Evolutionary conservation across 2,329 filamentous ascomycete genomes (phyloP).

Genomic region (Amauroascus niger): DNA sequence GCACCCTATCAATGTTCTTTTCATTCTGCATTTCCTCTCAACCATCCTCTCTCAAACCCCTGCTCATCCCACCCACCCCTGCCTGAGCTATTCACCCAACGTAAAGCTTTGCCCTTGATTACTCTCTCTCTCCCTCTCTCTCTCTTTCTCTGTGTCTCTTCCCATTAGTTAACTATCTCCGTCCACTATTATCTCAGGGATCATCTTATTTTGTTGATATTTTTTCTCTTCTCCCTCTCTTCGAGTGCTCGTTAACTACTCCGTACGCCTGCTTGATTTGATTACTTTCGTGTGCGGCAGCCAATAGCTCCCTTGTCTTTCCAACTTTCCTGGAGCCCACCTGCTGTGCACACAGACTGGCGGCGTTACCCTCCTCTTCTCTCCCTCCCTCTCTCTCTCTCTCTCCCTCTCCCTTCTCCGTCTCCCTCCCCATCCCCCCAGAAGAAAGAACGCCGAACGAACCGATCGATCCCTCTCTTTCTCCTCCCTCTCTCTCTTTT

Average conservation of each 20-base stretch:
- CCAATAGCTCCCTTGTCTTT: conserved; percentile 3
- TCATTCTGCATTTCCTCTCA: not conserved
- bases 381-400: not conserved
- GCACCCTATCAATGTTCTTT: not conserved
- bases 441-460: not conserved
- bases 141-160: not conserved
- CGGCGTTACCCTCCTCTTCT: conserved; percentile 1
- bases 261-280: not conserved
- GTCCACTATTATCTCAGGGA: not conserved
- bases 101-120: not conserved
- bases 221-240: not conserved
- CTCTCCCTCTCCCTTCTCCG: not conserved
- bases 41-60: not conserved
- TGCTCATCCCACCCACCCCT: not conserved
- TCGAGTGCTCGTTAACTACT: not conserved
- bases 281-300: not conserved
- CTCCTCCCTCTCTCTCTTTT: not conserved
- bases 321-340: not conserved
- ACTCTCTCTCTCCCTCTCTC: not conserved
- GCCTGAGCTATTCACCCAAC: not conserved
- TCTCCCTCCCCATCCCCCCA: not conserved
- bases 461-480: not conserved
- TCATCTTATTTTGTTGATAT: not conserved
- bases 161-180: not conserved
- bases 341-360: conserved; percentile 4